A percentile compares a stretch with the other conserved stretches of the same genome.
These are phyloP conservation scores for Pezicula carpinea DNA, from an alignment of 2,329 filamentous ascomycete genomes.

Conservation along the genomic window DNA sequence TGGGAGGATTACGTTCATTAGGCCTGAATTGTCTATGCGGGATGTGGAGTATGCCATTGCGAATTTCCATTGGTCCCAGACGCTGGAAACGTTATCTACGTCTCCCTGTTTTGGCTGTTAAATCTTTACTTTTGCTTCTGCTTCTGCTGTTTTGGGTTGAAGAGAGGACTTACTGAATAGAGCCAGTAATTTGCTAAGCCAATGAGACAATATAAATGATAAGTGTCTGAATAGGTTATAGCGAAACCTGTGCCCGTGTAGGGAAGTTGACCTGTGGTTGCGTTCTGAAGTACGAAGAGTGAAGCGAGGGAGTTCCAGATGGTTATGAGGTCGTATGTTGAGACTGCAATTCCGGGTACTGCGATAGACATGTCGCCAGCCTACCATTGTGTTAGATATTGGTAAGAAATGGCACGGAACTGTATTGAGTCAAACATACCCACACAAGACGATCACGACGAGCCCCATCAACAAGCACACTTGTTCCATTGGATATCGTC, in stretches of 20 bases:
- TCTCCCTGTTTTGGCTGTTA: slow-evolving; percentile 36
- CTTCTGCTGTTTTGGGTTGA: slow-evolving; percentile 52
- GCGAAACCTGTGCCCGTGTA: slow-evolving; percentile 34
- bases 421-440: slow-evolving; percentile 46
- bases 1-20: too few species aligned
- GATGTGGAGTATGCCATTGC: slow-evolving; percentile 14
- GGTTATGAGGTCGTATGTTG: slow-evolving; percentile 38
- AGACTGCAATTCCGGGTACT: slow-evolving; percentile 41
- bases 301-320: slow-evolving; percentile 24
- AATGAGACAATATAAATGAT: neutral
- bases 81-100: neutral
- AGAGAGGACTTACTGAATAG: slow-evolving; percentile 51
- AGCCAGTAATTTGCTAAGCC: slow-evolving; percentile 39
- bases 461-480: slow-evolving; percentile 40
- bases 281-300: slow-evolving; percentile 34
- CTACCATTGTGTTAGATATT: neutral
- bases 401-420: slow-evolving; percentile 29
- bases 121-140: slow-evolving; percentile 46
- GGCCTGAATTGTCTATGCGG: neutral
- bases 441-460: slow-evolving; percentile 54
- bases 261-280: slow-evolving; percentile 35
- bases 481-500: slow-evolving; percentile 30
- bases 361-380: neutral
- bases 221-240: slow-evolving; percentile 5
- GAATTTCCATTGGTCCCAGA: slow-evolving; percentile 26